Conservation (phyloP, 192 early-diverging fungal genomes). For the Mortierella claussenii region DNA sequence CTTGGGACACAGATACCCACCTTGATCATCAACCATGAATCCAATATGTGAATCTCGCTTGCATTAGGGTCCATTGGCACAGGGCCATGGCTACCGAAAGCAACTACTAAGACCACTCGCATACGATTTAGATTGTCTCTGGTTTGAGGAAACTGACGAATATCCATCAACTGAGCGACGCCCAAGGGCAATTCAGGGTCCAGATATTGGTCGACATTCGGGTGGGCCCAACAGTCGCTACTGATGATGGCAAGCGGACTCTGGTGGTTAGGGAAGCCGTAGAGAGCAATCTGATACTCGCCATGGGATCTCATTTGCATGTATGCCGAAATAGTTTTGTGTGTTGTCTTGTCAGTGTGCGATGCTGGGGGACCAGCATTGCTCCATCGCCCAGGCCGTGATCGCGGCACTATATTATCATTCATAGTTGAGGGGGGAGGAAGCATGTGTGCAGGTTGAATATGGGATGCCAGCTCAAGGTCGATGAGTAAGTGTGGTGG, state of each 20-base stretch:
- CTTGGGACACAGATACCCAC: background rate
- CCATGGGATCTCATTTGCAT: conserved; percentile 9
- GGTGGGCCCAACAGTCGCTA: conserved; percentile 11
- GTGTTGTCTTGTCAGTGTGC: background rate
- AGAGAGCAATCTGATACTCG: conserved; percentile 17
- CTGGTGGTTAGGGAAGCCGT: conserved; percentile 15
- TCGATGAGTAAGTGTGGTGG: background rate
- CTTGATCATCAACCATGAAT: conserved; percentile 24
- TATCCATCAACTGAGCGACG: conserved; percentile 33
- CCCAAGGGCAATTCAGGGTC: background rate
- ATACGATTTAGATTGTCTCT: conserved; percentile 4
- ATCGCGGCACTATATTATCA: no score
- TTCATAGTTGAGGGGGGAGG: no score
- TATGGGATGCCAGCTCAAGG: background rate
- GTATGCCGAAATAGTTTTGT: conserved; percentile 17
- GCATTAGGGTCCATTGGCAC: background rate
- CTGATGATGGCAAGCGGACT: conserved; percentile 18
- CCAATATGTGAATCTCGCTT: conserved; percentile 10
- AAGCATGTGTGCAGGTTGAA: conserved; percentile 6
- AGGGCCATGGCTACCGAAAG: conserved; percentile 18
- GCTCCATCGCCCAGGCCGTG: conserved; percentile 8
- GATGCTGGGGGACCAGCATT: conserved; percentile 20
- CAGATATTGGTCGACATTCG: background rate
- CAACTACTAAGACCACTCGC: conserved; percentile 27
- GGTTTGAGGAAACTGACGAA: conserved; percentile 10